Percentiles rank a stretch among this genome's conserved stretches.
phyloP scores from a whole-genome alignment of 371 early-diverging fungal species.

The Capillidium heterosporum region DNA sequence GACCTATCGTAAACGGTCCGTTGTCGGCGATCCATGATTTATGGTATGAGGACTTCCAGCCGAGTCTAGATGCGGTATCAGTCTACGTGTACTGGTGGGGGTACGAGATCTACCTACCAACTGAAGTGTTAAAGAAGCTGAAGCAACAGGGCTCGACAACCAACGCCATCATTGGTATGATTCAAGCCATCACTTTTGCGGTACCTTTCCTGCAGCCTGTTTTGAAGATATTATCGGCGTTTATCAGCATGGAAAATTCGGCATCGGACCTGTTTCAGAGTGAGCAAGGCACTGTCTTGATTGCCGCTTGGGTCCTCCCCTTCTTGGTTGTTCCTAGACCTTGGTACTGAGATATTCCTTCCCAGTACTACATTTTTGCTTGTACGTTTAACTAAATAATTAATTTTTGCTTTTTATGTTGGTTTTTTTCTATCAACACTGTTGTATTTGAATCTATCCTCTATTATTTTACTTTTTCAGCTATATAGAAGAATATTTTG shows the following conservation, averaged over 20 bases:
- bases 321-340: constrained; percentile 1
- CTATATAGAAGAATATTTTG: too few species aligned
- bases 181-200: background rate
- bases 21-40: background rate
- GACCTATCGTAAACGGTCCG: background rate
- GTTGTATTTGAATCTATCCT: too few species aligned
- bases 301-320: constrained; percentile 1
- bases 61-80: constrained; percentile 2
- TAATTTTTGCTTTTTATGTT: too few species aligned
- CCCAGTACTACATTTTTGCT: too few species aligned
- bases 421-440: too few species aligned
- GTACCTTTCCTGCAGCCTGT: background rate
- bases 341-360: background rate
- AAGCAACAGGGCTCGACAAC: background rate
- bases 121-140: background rate
- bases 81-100: constrained; percentile 7
- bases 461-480: too few species aligned
- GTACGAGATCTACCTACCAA: constrained; percentile 4
- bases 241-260: constrained; percentile 2
- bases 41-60: constrained; percentile 4
- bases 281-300: background rate
- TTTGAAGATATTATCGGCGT: constrained; percentile 3
- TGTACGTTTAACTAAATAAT: too few species aligned
- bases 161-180: background rate
- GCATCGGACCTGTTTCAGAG: constrained; percentile 1